Base-by-base conservation (phyloP, 208 protist genomes). In the Leptomonas seymouri region DNA sequence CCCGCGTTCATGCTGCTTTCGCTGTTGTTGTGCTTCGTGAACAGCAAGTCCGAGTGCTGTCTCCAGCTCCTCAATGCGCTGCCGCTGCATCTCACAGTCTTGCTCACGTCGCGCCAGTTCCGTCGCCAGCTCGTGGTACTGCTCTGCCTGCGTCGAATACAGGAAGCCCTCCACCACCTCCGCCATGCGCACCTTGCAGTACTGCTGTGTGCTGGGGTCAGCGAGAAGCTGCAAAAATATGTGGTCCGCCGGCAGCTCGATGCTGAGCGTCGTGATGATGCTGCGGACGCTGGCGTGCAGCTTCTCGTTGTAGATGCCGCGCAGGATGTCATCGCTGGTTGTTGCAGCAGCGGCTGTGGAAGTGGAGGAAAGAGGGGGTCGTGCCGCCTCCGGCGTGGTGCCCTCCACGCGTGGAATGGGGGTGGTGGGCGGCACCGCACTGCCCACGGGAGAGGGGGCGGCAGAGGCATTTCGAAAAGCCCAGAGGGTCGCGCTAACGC, bases 81-180 rank as follows among this genome's bases (percentile, higher is more conserved):
- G 59, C 4, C 58, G 58, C 45, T 89, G 70, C 45, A 57, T 45
- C 9, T 79, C 60, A 12, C 74, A 21, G 46, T 90, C 82, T 48
- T 74, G 71, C 64, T 89, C 86, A 6, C 78, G 75, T 20, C 76
- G 74, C 9, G 90, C 81, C 11, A 95, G 77, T 74, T 91, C 82
- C 4, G 76, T 67, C 39, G 82, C 82, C n/a, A 95, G 74, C 42
- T 78, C 74, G 76, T 95, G 87, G 45, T 86, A 91, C 74, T 93
- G 87, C 53, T 91, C 81, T 23, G 85, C 81, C 66, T 90, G 85
- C 1, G 84, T 79, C 6, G 87, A 80, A 68, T 87, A 93, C 23
- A 93, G 78, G 59, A 91, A 93, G n/a, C 67, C 73, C 66, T 95
- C 87, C 45, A 95, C 84, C 23, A 95, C 82, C 65, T 95, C 90